Evolutionary conservation across 805 yeast species (phyloP), one percentile per base, ranked within the genome.

Genomic region (Starmera pachycereana): DNA sequence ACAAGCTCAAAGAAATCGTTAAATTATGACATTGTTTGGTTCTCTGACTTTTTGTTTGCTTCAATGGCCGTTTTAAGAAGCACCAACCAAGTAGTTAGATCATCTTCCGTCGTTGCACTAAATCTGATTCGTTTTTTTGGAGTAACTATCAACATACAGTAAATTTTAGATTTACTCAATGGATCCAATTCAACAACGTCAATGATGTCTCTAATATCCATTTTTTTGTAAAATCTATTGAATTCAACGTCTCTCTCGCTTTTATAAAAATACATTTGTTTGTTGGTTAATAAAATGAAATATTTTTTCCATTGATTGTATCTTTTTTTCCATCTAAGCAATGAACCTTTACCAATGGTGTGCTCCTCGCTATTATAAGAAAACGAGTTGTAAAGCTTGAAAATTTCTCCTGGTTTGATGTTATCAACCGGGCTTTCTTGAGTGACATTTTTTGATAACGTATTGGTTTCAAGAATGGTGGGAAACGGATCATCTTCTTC

Each of bases 171-270:
- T 40, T 58, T 60, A 12, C 72, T 62, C 33, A 69, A 39, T 2
- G 74, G 69, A 41, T 73, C 78, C 27, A 72, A 49, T 46, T 73
- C 78, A 29, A 72, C 69, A 22, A 66, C 73, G 44, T 72, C 78
- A 11, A 66, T 49, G 12, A 72, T 46, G 22, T 66, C 63, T 6
- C 52, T 49, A 13, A 66, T 45, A 13, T 54, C 52, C 12, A 71
- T 53, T 40, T 54, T 44, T 44, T 68, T 65, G 43, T 52, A 50
- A 33, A 46, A 43, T 19, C 39, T 48, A 3, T 36, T 38, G 11
- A 45, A 36, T n/a, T 48, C 47, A 33, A 38, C 42, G 30, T 49
- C 51, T 33, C 45, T 42, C 6, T 43, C 44, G 25, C 51, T 45
- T 47, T 68, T 70, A 61, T 65, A 69, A 43, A 72, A 62, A 38